Evolutionary conservation across 1,284 basidiomycete species (phyloP).

Genomic region (Ceratobasidium theobromae): DNA sequence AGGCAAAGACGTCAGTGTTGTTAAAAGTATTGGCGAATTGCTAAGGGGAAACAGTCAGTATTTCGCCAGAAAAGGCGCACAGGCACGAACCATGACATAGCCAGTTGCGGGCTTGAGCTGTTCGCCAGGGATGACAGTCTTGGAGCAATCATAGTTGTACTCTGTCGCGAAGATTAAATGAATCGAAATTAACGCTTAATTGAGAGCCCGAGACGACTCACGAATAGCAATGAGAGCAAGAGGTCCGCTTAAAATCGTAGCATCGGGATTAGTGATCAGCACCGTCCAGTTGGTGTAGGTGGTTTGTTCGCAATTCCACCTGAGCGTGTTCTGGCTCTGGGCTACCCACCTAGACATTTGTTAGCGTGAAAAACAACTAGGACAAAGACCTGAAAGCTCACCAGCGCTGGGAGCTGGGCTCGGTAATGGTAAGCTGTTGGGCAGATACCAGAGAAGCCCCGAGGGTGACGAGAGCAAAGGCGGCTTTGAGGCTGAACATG

Average conservation of each 20-base stretch:
- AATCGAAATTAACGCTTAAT: not conserved
- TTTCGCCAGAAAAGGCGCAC: too few relatives aligned
- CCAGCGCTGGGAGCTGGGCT: conserved; percentile 24
- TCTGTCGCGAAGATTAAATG: not conserved
- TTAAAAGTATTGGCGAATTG: conserved; percentile 23
- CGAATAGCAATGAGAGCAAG: conserved; percentile 34
- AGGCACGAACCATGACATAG: conserved; percentile 31
- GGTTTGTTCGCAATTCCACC: conserved; percentile 23
- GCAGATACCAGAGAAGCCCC: conserved; percentile 8
- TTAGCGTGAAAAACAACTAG: not conserved
- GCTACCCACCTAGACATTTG: conserved; percentile 14
- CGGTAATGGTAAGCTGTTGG: conserved; percentile 18
- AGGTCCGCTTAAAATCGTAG: conserved; percentile 26
- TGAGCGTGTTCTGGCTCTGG: conserved; percentile 25
- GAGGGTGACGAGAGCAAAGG: not conserved
- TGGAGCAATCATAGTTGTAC: conserved; percentile 36
- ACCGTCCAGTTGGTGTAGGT: conserved; percentile 36
- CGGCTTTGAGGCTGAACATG: conserved; percentile 9
- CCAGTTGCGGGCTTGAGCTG: conserved; percentile 32
- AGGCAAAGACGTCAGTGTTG: conserved; percentile 30
- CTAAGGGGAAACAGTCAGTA: not conserved
- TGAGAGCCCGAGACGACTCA: not conserved
- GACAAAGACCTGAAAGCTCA: not conserved
- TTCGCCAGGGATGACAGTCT: conserved; percentile 29
- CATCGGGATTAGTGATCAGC: conserved; percentile 32